Evolutionary conservation across 345 rosid species (phyloP).

Genomic region (Arabis alpina): DNA sequence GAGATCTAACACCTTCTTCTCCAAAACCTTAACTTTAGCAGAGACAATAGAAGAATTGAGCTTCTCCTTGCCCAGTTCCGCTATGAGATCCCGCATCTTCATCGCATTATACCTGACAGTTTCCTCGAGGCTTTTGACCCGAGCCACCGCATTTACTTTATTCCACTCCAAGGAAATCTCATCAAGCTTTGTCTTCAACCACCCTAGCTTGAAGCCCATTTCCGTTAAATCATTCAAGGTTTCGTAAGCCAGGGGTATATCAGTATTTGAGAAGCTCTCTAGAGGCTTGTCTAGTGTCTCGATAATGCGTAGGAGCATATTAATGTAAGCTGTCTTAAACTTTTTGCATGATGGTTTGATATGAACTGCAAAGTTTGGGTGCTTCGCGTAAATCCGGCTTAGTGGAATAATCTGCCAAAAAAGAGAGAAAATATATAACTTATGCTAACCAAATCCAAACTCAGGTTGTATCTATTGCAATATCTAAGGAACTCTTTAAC

Average conservation of each 20-base stretch:
- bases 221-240: not conserved
- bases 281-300: slow-evolving; percentile 1
- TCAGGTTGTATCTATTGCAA: too few species aligned
- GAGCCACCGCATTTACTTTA: not conserved
- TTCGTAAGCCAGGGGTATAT: not conserved
- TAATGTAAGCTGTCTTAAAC: slow-evolving; percentile 8
- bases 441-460: not conserved
- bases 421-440: not conserved
- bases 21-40: too few species aligned
- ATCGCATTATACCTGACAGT: not conserved
- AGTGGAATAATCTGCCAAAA: not conserved
- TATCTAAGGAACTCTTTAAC: too few species aligned
- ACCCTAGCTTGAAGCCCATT: slow-evolving; percentile 19
- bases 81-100: not conserved
- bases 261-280: not conserved
- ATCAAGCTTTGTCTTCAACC: slow-evolving; percentile 17
- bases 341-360: not conserved
- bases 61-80: not conserved
- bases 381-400: not conserved
- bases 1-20: too few species aligned
- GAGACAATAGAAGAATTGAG: not conserved
- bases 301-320: not conserved
- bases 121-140: slow-evolving; percentile 11
- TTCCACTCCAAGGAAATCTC: not conserved
- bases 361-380: slow-evolving; percentile 5